Percentiles rank a stretch among this genome's conserved stretches.
These are phyloP conservation scores for Cyclotella kingstonii DNA, from an alignment of 108 stramenopile species.

Conservation along the genomic window DNA sequence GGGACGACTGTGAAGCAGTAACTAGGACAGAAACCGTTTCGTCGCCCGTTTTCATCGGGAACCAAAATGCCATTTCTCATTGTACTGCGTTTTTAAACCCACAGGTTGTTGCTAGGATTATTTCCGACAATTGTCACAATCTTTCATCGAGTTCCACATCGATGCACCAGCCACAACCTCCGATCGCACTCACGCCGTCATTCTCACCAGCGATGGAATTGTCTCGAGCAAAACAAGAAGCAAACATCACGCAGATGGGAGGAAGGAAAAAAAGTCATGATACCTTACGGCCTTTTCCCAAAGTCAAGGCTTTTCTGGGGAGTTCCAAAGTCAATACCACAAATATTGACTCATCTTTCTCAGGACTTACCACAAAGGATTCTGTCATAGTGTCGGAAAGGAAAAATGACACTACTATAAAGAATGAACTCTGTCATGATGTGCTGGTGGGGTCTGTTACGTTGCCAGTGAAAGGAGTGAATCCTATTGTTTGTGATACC, in stretches of 20 bases:
- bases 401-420: no score
- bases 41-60: not conserved
- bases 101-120: no score
- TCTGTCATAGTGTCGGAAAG: not conserved
- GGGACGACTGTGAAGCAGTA: not conserved
- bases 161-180: not conserved
- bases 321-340: no score
- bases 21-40: not conserved
- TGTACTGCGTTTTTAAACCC: no score
- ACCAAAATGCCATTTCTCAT: no score
- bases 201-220: constrained; percentile 20
- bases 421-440: no score
- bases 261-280: not conserved
- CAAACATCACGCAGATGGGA: not conserved
- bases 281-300: not conserved
- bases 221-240: constrained; percentile 14
- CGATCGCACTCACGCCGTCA: not conserved
- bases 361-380: no score
- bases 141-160: not conserved
- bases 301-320: no score
- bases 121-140: no score
- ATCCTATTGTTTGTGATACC: not conserved
- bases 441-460: not conserved
- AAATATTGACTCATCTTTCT: no score
- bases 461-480: not conserved